Conservation (phyloP, 2,329 filamentous ascomycete genomes). For the Xylariales sp. region DNA sequence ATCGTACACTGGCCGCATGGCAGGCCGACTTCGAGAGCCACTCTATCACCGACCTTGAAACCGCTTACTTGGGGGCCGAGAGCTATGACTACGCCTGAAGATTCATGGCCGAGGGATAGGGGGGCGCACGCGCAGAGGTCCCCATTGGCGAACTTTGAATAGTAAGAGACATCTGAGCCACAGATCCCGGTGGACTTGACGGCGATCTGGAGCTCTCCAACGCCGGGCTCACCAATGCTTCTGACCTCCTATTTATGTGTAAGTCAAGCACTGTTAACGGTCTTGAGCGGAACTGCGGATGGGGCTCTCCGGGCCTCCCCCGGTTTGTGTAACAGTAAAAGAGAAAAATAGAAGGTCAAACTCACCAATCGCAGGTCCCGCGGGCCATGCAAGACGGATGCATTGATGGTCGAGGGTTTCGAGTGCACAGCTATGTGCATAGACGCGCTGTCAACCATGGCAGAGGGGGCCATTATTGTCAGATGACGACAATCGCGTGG, state of each 20-base stretch:
- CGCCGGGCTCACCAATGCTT: conserved; percentile 39
- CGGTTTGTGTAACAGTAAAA: conserved; percentile 26
- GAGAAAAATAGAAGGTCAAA: conserved; percentile 13
- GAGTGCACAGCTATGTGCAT: conserved; percentile 38
- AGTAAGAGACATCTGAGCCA: conserved; percentile 67
- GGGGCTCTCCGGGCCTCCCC: conserved; percentile 1
- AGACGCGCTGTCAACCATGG: conserved; percentile 35
- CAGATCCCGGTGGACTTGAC: conserved; percentile 65
- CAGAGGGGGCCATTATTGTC: conserved; percentile 46
- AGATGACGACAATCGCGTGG: conserved; percentile 25
- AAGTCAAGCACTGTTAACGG: conserved; percentile 10
- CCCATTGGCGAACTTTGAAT: conserved; percentile 68
- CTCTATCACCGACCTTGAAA: conserved; percentile 51
- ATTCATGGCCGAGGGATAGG: conserved; percentile 61
- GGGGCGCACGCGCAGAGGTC: conserved; percentile 63
- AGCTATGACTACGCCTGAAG: conserved; percentile 53
- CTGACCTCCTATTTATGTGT: conserved; percentile 40
- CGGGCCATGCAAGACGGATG: conserved; percentile 54
- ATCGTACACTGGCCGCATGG: conserved; percentile 31
- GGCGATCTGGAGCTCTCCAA: conserved; percentile 59
- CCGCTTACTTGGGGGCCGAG: conserved; percentile 49
- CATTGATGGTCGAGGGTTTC: conserved; percentile 42
- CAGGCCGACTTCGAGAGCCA: conserved; percentile 37
- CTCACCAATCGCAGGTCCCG: conserved; percentile 54
- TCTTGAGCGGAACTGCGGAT: not conserved